Conservation (phyloP, 768 basidiomycete genomes). For the Trametes villosa region DNA sequence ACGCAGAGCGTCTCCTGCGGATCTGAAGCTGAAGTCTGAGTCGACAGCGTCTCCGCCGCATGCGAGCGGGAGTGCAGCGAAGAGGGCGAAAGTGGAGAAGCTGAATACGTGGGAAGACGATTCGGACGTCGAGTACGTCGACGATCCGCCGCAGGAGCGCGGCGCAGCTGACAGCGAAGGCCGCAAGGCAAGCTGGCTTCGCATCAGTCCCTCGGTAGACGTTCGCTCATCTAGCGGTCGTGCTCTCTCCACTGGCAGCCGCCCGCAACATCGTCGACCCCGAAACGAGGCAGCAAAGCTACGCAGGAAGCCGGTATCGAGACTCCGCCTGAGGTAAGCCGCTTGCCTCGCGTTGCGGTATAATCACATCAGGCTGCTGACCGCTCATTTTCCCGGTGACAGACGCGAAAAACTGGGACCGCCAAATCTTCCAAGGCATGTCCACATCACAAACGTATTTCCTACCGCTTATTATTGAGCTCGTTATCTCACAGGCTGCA, state of each 20-base stretch:
- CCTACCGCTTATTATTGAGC: no score
- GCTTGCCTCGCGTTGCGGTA: no score
- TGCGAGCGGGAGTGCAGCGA: background rate
- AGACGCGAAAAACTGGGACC: no score
- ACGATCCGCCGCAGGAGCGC: background rate
- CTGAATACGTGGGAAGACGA: conserved; percentile 33
- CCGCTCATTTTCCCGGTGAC: no score
- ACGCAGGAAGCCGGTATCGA: background rate
- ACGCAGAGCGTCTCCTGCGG: conserved; percentile 28
- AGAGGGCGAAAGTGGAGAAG: conserved; percentile 24
- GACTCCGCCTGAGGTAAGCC: background rate
- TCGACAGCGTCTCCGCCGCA: background rate
- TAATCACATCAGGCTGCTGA: no score
- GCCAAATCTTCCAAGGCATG: no score
- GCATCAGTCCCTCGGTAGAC: background rate
- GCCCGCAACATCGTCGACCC: background rate
- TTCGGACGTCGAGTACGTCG: conserved; percentile 27
- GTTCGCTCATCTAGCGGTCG: no score
- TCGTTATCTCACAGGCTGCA: no score
- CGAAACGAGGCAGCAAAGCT: background rate
- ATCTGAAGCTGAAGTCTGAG: background rate
- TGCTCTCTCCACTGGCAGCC: background rate
- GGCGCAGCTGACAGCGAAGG: background rate
- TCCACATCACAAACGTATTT: no score
- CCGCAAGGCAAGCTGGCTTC: background rate